These are phyloP conservation scores for Poterioochromonas sp. DNA, from an alignment of 352 stramenopile genomes.

Conservation along the genomic window DNA sequence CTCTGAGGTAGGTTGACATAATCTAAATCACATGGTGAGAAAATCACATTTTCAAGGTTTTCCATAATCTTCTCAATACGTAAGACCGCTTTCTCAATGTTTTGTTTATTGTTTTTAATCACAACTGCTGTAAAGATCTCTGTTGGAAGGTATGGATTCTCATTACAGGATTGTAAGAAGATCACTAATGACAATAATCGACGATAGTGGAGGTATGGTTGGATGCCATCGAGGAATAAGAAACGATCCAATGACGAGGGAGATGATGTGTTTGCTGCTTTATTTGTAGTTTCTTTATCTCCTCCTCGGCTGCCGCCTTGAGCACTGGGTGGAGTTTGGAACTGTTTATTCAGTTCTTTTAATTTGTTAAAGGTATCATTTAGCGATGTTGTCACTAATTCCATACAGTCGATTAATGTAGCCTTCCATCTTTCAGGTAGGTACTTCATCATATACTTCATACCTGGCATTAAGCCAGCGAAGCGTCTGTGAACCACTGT, in stretches of 20 bases:
- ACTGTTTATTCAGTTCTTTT: no score
- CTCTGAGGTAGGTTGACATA: no score
- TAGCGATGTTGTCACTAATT: no score
- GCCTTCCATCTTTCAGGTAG: no score
- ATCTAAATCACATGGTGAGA: not conserved
- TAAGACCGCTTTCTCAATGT: conserved; percentile 10
- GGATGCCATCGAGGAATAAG: conserved; percentile 39
- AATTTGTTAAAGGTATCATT: no score
- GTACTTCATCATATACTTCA: no score
- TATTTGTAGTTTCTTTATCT: not conserved
- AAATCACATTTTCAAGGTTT: not conserved
- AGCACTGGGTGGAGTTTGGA: no score
- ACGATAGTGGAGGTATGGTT: conserved; percentile 39
- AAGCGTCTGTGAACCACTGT: conserved; percentile 28
- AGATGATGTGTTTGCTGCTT: not conserved
- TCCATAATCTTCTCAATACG: conserved; percentile 7
- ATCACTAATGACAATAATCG: conserved; percentile 32
- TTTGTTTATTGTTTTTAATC: not conserved
- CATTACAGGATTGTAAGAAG: not conserved
- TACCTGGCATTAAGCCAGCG: conserved; percentile 29
- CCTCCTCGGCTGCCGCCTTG: no score
- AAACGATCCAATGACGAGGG: not conserved
- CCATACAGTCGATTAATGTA: no score
- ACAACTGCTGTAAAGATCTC: conserved; percentile 36
- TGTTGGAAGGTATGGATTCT: conserved; percentile 33